Evolutionary conservation across 805 yeast genomes (phyloP), one percentile per base, ranked within the genome.

Genomic region (Candida peoriensis): DNA sequence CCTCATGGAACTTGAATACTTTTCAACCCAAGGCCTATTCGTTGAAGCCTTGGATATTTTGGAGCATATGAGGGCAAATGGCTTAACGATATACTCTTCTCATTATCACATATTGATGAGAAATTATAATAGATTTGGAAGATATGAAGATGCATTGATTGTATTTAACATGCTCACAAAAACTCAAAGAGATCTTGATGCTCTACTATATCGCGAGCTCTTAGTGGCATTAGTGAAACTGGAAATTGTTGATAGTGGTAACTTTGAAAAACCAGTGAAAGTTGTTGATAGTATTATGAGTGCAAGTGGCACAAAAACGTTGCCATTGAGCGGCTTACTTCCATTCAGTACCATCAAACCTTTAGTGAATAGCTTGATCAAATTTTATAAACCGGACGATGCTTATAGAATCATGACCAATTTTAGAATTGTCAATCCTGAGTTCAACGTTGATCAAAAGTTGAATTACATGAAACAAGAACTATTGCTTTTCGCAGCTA

Each of bases 321-420:
- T 52, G 42, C 38, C 51, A 1, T 36, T 54, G 1, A 36, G 39
- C n/a, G 48, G 47, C 2, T 42, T 40, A 11, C 33, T 62, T 21
- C 61, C 58, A 28, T 64, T 66, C 17, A 49, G 60, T 3, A 46
- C 58, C 8, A 37, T 64, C 35, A 61, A 59, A 24, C 64, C 66
- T 47, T 56, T 66, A 17, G 48, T 63, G 39, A 48, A 55, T 24
- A 36, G 47, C 4, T 42, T 63, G 20, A 50, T 58, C 3, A 55
- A 52, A 28, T 43, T 36, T 34, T 54, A 58, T 32, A 47, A 52
- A 20, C 60, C 65, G 1, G 48, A 46, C 20, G 52, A 47, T 26
- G 66, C 68, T 0, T 37, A 54, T 20, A 48, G 54, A 18, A 43
- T 64, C 25, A 43, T 64, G 43, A 52, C 54, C 15, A 50, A 53